A percentile compares a stretch with the other conserved stretches of the same genome.
Conservation (phyloP, 805 yeast genomes). For the Jamesozyma spencerorum region DNA sequence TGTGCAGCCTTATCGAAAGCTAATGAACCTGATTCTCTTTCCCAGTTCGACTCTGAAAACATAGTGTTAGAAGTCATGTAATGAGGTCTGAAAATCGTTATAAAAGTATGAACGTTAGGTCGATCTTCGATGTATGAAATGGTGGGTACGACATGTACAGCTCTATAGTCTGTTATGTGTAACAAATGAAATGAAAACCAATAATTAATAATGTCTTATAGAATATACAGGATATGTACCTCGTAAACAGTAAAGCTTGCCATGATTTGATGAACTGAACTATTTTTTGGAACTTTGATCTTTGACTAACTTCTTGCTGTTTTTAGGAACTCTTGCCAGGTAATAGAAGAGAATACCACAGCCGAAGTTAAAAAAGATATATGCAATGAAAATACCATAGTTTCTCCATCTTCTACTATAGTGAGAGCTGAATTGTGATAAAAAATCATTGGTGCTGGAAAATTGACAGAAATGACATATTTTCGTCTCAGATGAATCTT, state of each 20-base stretch:
- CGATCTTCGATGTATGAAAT: too few relatives aligned
- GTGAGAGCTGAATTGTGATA: constrained; percentile 37
- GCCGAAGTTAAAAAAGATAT: constrained; percentile 36
- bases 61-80: constrained; percentile 2
- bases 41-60: constrained; percentile 9
- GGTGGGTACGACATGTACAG: too few relatives aligned
- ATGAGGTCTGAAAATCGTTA: background rate
- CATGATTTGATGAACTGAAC: background rate
- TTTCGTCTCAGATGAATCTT: constrained; percentile 39
- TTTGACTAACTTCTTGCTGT: background rate
- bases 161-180: too few relatives aligned
- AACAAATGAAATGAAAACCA: background rate
- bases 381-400: constrained; percentile 48
- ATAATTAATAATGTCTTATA: background rate
- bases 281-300: background rate
- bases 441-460: constrained; percentile 47
- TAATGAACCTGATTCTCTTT: constrained; percentile 3
- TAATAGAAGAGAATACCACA: constrained; percentile 43
- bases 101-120: too few relatives aligned
- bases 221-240: background rate
- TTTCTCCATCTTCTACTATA: constrained; percentile 46
- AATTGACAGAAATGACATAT: constrained; percentile 52
- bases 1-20: constrained; percentile 31
- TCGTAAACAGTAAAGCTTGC: background rate
- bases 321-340: constrained; percentile 66